phyloP scores from a whole-genome alignment of 768 basidiomycete species.

The Hortiboletus flavorubellus region DNA sequence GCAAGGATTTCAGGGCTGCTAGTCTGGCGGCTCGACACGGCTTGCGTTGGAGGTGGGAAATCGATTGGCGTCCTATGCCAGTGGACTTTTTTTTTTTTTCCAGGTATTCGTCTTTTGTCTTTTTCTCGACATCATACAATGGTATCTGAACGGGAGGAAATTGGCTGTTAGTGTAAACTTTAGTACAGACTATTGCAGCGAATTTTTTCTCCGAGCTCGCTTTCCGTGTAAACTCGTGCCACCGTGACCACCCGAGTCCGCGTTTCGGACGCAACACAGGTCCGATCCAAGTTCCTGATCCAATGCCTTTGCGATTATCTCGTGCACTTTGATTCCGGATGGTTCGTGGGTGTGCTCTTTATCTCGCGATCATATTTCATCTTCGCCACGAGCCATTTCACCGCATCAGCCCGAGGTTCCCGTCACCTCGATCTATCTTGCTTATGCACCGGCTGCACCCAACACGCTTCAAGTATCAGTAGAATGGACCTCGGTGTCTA shows the following conservation, averaged over 20 bases:
- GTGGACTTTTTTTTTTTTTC: neutral
- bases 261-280: neutral
- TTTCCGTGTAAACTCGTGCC: neutral
- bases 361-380: neutral
- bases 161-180: neutral
- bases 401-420: neutral
- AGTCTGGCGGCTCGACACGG: slow-evolving; percentile 3
- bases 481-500: slow-evolving; percentile 3
- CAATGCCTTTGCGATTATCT: neutral
- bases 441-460: neutral
- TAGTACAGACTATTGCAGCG: neutral
- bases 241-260: neutral
- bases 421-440: neutral
- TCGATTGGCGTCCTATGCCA: slow-evolving; percentile 2
- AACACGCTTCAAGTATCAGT: neutral
- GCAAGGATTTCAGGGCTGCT: slow-evolving; percentile 11
- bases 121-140: slow-evolving; percentile 3
- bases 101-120: neutral
- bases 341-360: neutral
- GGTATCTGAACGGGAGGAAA: neutral
- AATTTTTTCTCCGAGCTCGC: neutral
- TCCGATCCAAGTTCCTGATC: neutral
- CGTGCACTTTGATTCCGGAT: neutral
- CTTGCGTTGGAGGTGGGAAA: slow-evolving; percentile 23
- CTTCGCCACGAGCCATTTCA: neutral